Evolutionary conservation across 768 basidiomycete species (phyloP).

Genomic region (Saitozyma podzolica): DNA sequence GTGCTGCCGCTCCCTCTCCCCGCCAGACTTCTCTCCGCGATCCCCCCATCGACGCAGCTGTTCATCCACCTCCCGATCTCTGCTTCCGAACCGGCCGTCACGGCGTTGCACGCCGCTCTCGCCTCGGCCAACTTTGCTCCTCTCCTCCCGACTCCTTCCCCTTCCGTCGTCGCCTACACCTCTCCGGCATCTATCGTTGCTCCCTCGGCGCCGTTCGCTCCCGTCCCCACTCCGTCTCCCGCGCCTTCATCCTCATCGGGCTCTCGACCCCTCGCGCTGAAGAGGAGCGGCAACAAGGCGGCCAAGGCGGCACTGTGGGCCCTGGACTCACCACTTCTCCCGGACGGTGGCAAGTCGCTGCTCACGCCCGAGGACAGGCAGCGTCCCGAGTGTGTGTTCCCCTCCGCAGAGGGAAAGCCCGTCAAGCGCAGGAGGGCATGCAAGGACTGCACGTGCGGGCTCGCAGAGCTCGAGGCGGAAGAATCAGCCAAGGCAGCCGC

Average conservation of each 20-base stretch:
- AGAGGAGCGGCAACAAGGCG: constrained; percentile 60
- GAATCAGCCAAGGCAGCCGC: constrained; percentile 57
- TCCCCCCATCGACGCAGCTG: constrained; percentile 47
- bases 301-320: constrained; percentile 90
- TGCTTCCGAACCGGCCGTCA: constrained; percentile 14
- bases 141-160: constrained; percentile 28
- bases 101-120: constrained; percentile 28
- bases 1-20: constrained; percentile 45
- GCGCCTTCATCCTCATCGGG: constrained; percentile 11
- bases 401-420: constrained; percentile 43
- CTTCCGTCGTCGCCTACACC: constrained; percentile 38
- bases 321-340: constrained; percentile 67
- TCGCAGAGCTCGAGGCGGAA: constrained; percentile 87
- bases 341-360: constrained; percentile 78
- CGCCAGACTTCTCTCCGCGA: constrained; percentile 25
- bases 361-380: constrained; percentile 79
- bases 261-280: constrained; percentile 37
- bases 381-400: constrained; percentile 69
- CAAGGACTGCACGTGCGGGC: constrained; percentile 94
- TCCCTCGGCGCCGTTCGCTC: constrained; percentile 11
- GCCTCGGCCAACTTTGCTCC: constrained; percentile 28
- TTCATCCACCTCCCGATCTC: constrained; percentile 43
- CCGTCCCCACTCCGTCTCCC: constrained; percentile 17
- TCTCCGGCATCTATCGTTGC: constrained; percentile 23
- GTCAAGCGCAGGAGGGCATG: constrained; percentile 64